Base-by-base conservation (phyloP, 108 stramenopile species). In the Phaeodactylum tricornutum region DNA sequence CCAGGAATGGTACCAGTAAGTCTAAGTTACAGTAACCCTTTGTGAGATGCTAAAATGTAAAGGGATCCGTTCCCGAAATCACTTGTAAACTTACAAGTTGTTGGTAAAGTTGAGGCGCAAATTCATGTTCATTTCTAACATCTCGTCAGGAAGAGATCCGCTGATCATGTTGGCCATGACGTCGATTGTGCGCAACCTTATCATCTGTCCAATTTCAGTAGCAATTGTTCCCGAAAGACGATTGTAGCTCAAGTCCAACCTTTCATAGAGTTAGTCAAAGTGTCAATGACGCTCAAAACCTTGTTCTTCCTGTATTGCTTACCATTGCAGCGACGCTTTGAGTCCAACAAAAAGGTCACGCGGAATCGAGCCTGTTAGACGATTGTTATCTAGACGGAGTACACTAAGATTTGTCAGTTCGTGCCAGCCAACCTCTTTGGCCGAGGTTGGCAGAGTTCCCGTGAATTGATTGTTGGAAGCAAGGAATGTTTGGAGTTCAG, bases 171-270 rank as follows among this genome's bases (percentile, higher is more conserved):
- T 72, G 17, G 28, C 20, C 16, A 47, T 39, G 20, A 32, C 45
- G 39, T 58, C 31, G 11, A 78, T 32, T 23, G 55, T 34, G 31
- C 62, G 26, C 23, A 80, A 42, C 14, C 50, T 41, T 4, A 54
- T 46, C 50, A 70, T 42, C 3, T 63, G 53, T 0, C 61, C 65
- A 4, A 80, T 43, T 8, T 42, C 33, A 11, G 44, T 23, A 29
- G 84, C 77, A 7, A 86, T 50, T 20, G 62, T 67, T 20, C 84
- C 84, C 0, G 24, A 49, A 28, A 86, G 50, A 38, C 42, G 29
- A 33, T 45, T 56, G 30, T 32, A 6, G 25, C 29, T 31, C 2
- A 47, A 23, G 5, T 33, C 43, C 55, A 47, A 31, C 14, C 33
- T 27, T 4, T 14, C 47, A 30, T 11, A 8, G 43, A 56, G 20